Evolutionary conservation across 345 rosid species (phyloP).

Genomic region (Eucalyptus viminalis): DNA sequence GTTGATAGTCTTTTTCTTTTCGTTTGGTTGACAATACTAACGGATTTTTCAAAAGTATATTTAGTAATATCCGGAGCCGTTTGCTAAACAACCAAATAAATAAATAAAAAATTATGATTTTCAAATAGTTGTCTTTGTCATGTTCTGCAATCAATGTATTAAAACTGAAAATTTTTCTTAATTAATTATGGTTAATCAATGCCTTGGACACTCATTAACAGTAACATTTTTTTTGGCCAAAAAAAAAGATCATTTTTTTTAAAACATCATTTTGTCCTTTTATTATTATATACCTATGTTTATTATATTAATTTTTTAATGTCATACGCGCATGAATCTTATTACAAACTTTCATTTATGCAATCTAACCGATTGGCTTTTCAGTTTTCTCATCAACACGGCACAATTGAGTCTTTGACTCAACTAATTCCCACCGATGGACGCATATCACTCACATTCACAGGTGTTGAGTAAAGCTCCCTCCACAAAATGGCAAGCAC

Average conservation of each 20-base stretch:
- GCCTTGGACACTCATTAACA: background rate
- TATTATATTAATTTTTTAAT: background rate
- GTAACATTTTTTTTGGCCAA: background rate
- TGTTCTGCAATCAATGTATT: background rate
- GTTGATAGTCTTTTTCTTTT: background rate
- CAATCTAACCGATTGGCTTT: background rate
- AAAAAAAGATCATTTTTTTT: background rate
- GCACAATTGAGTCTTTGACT: background rate
- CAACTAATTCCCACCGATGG: background rate
- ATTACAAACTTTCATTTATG: background rate
- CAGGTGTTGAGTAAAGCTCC: background rate
- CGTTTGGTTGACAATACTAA: background rate
- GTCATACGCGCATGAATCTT: background rate
- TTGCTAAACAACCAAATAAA: background rate
- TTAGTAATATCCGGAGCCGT: background rate
- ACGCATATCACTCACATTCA: background rate
- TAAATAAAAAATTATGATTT: background rate
- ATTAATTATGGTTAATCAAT: background rate
- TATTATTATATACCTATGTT: background rate
- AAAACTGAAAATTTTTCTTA: background rate
- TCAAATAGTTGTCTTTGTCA: background rate
- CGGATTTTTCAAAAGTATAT: background rate
- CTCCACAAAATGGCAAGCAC: background rate
- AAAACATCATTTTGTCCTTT: background rate
- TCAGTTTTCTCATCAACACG: background rate